Conservation (phyloP, 2,329 filamentous ascomycete species). For the Sordariomycetes sp. region DNA sequence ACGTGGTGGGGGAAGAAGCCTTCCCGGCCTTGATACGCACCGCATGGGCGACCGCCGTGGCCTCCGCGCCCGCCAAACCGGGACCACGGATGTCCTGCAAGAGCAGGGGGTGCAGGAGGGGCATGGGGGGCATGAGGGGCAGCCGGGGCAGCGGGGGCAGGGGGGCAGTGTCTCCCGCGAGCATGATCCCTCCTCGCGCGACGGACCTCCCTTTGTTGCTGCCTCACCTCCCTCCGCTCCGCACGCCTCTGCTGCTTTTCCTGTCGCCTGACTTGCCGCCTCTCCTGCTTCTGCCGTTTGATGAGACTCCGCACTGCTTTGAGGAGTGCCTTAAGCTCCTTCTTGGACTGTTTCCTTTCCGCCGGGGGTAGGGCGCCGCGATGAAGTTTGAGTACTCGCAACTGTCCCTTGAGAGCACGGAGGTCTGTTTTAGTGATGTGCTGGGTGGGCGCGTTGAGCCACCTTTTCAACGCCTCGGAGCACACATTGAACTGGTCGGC, state of each 20-base stretch:
- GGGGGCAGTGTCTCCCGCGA: constrained; percentile 11
- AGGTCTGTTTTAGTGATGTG: constrained; percentile 35
- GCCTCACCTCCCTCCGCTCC: constrained; percentile 17
- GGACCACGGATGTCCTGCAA: background rate
- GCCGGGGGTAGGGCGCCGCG: background rate
- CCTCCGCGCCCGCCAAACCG: background rate
- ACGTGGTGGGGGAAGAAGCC: background rate
- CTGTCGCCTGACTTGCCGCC: constrained; percentile 18
- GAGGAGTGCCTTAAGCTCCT: constrained; percentile 29
- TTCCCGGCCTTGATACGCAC: background rate
- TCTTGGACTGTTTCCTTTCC: constrained; percentile 15
- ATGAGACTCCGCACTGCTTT: constrained; percentile 32
- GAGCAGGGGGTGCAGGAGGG: background rate
- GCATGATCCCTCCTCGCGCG: constrained; percentile 17
- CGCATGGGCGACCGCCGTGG: background rate
- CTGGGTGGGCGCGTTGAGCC: constrained; percentile 38
- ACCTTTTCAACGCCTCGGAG: constrained; percentile 30
- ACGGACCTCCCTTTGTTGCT: constrained; percentile 18
- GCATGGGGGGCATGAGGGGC: background rate
- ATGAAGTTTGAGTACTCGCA: background rate
- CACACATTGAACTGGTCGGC: constrained; percentile 36
- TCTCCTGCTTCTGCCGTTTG: constrained; percentile 21
- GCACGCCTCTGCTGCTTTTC: constrained; percentile 15
- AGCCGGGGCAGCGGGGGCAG: background rate
- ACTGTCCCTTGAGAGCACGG: constrained; percentile 6